phyloP scores from a whole-genome alignment of 2,329 filamentous ascomycete genomes.

The Aspergillus chevalieri region DNA sequence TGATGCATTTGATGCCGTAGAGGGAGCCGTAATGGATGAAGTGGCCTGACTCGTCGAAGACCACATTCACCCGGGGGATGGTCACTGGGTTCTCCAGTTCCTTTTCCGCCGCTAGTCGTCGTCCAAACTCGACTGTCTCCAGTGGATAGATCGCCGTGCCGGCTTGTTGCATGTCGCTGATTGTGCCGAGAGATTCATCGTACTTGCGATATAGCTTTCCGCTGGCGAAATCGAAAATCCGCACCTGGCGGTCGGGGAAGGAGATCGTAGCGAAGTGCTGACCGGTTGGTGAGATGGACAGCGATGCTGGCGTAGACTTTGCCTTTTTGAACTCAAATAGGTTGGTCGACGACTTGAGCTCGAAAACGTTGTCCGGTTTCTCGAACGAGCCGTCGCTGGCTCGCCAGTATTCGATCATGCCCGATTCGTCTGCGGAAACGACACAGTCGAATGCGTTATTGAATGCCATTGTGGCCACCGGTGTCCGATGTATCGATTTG shows the following conservation, averaged over 20 bases:
- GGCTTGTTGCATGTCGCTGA: slow-evolving; percentile 94
- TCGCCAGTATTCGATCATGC: slow-evolving; percentile 96
- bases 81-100: slow-evolving; percentile 69
- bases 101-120: slow-evolving; percentile 76
- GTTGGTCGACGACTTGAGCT: slow-evolving; percentile 88
- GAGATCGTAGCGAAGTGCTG: slow-evolving; percentile 84
- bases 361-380: slow-evolving; percentile 86
- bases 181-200: slow-evolving; percentile 83
- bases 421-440: slow-evolving; percentile 77
- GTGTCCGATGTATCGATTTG: slow-evolving; percentile 69
- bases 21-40: slow-evolving; percentile 94
- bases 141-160: slow-evolving; percentile 74
- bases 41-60: slow-evolving; percentile 93
- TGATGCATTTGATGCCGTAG: slow-evolving; percentile 87
- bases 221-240: slow-evolving; percentile 85
- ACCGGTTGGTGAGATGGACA: slow-evolving; percentile 81
- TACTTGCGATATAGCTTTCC: slow-evolving; percentile 88
- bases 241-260: slow-evolving; percentile 86
- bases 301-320: slow-evolving; percentile 73
- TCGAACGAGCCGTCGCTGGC: slow-evolving; percentile 68
- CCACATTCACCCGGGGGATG: slow-evolving; percentile 70
- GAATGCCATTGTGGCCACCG: slow-evolving; percentile 80
- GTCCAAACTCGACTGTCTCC: slow-evolving; percentile 86
- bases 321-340: slow-evolving; percentile 97
- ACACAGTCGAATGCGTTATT: slow-evolving; percentile 87